These are phyloP conservation scores for Funneliformis caledonium DNA, from an alignment of 371 early-diverging fungal species.

Conservation along the genomic window DNA sequence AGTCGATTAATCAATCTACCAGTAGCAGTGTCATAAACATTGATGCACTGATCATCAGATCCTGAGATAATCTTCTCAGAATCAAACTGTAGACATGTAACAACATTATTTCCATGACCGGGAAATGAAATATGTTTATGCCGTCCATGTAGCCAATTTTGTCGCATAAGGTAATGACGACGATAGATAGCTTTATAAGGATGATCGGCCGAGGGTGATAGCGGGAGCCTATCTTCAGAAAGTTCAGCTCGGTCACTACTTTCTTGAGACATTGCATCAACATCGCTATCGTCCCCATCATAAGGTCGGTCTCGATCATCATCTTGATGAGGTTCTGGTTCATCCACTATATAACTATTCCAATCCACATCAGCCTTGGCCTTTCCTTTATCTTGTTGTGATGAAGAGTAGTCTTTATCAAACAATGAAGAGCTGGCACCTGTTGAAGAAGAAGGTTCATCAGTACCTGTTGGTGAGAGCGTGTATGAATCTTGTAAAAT, in stretches of 20 bases:
- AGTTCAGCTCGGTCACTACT: slow-evolving; percentile 46
- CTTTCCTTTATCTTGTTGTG: slow-evolving; percentile 48
- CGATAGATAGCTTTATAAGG: slow-evolving; percentile 81
- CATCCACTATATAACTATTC: slow-evolving; percentile 19
- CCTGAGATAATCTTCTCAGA: slow-evolving; percentile 91
- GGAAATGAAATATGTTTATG: slow-evolving; percentile 75
- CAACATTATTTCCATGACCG: slow-evolving; percentile 82
- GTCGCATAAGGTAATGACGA: slow-evolving; percentile 72
- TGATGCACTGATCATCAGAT: slow-evolving; percentile 85
- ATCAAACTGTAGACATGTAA: slow-evolving; percentile 96
- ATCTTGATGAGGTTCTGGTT: slow-evolving; percentile 45
- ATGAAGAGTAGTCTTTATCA: not conserved
- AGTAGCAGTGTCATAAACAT: slow-evolving; percentile 84
- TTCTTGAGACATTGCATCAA: slow-evolving; percentile 50
- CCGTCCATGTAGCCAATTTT: slow-evolving; percentile 82
- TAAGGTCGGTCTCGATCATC: slow-evolving; percentile 43
- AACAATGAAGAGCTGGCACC: not conserved
- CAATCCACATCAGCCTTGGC: slow-evolving; percentile 40
- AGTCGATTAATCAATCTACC: slow-evolving; percentile 73
- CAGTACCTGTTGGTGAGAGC: slow-evolving; percentile 29
- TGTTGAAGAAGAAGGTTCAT: not conserved
- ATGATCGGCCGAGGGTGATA: slow-evolving; percentile 50
- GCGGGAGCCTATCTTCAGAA: slow-evolving; percentile 44
- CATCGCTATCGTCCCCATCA: slow-evolving; percentile 48
- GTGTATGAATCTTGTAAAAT: slow-evolving; percentile 1